Percentiles rank a stretch among this genome's conserved stretches.
Evolutionary conservation across 1,284 basidiomycete genomes (phyloP).

Genomic region (Fomitopsis palustris): DNA sequence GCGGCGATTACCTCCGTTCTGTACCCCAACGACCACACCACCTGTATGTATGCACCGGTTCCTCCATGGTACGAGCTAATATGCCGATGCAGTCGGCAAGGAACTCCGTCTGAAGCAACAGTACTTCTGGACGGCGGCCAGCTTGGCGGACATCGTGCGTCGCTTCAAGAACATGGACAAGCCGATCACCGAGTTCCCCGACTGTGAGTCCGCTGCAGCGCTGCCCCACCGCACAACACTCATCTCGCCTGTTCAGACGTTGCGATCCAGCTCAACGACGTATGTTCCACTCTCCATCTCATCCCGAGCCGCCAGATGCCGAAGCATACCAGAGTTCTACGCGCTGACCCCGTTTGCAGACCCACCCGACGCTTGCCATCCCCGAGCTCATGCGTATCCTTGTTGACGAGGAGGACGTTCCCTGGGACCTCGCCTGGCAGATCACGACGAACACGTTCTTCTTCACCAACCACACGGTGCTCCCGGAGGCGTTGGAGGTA

Average conservation of each 20-base stretch:
- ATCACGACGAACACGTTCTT: conserved; percentile 88
- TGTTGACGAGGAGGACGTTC: conserved; percentile 85
- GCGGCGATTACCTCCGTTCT: conserved; percentile 89
- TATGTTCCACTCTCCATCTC: conserved; percentile 28
- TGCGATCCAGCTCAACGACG: conserved; percentile 88
- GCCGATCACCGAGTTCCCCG: conserved; percentile 72
- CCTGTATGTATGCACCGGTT: conserved; percentile 39
- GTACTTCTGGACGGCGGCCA: conserved; percentile 89
- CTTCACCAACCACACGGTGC: conserved; percentile 90
- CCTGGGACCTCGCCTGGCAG: conserved; percentile 81
- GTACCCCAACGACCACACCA: conserved; percentile 82
- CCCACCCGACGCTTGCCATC: conserved; percentile 90
- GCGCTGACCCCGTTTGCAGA: conserved; percentile 43
- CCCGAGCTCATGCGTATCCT: conserved; percentile 92
- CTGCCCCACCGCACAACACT: not conserved
- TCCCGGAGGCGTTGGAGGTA: conserved; percentile 52
- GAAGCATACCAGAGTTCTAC: not conserved
- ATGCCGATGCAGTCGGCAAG: conserved; percentile 64
- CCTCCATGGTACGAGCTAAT: not conserved
- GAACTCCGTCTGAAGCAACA: conserved; percentile 92
- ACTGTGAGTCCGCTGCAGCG: conserved; percentile 48
- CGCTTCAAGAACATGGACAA: conserved; percentile 80
- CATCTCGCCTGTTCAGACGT: conserved; percentile 45
- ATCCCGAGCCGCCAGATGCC: not conserved
- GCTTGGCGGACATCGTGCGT: conserved; percentile 82